These are phyloP conservation scores for Leucosporidium yakuticum DNA, from an alignment of 768 basidiomycete species.

Conservation along the genomic window DNA sequence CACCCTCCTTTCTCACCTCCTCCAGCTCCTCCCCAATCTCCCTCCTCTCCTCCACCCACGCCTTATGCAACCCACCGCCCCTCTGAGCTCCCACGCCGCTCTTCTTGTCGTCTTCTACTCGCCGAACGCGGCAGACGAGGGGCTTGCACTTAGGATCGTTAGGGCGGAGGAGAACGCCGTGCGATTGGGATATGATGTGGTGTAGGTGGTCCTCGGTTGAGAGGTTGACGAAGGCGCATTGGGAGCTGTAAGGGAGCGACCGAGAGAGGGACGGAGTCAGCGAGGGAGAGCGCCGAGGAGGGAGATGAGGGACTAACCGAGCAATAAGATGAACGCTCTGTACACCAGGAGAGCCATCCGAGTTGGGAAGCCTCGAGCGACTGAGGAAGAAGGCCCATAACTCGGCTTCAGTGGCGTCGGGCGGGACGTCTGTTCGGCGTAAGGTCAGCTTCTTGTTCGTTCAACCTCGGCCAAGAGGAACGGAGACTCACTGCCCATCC, in stretches of 20 bases:
- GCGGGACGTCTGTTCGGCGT: conserved; percentile 55
- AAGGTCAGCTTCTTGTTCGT: too few species aligned
- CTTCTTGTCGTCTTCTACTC: conserved; percentile 73
- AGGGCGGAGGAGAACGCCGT: conserved; percentile 64
- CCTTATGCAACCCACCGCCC: conserved; percentile 64
- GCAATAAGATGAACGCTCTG: conserved; percentile 83
- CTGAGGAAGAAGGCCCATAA: conserved; percentile 72
- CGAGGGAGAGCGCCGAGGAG: too few species aligned
- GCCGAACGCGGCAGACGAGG: conserved; percentile 75
- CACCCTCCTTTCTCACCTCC: too few species aligned
- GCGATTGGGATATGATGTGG: conserved; percentile 63
- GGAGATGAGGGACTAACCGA: too few species aligned
- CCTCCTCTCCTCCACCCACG: conserved; percentile 54
- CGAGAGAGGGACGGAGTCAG: too few species aligned
- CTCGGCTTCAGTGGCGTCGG: conserved; percentile 74
- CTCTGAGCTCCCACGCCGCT: conserved; percentile 90
- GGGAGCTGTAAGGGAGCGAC: conserved; percentile 50
- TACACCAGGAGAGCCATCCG: conserved; percentile 50
- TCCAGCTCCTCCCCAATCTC: not conserved
- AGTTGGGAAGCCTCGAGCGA: conserved; percentile 39
- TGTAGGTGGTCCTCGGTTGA: conserved; percentile 57
- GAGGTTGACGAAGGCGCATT: conserved; percentile 90
- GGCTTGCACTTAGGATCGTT: conserved; percentile 65
- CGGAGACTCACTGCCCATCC: too few species aligned
- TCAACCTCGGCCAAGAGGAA: too few species aligned